Evolutionary conservation across 2,329 filamentous ascomycete genomes (phyloP), one percentile per base, ranked within the genome.

Genomic region (Xylariomycetidae sp.): DNA sequence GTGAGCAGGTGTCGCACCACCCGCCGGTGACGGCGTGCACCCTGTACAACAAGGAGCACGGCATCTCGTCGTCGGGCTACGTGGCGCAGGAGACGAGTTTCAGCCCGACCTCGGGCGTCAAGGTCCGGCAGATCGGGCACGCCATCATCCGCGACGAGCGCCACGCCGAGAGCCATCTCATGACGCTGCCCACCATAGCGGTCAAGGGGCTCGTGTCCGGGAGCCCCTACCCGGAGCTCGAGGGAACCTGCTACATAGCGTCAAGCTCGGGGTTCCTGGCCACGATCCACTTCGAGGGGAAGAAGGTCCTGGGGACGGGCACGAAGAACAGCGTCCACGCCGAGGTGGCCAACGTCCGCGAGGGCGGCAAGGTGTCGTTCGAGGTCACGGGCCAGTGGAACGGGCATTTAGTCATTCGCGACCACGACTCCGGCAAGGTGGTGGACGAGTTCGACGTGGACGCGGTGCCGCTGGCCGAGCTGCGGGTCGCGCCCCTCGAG

Each of bases 1-100:
- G 39, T 14, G 53, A 55, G 33, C 50, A 56, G 25, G 51, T 54
- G 6, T 53, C 50, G 27, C 53, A 55, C 18, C 53, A 54, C 30
- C 50, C 52, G 22, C 52, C 53, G 5, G 48, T 49, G 15, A 56
- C 53, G 18, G 51, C 52, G 2, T 51, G 45, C 31, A 38, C 30
- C 12, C 11, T 51, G 11, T 53, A 50, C 33, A 55, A 54, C 34
- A 27, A 37, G 27, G 16, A 28, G 4, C 33, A 46, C 10, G 50
- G 49, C 6, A 43, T 54, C 17, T 51, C 40, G 18, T 52, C 48
- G 3, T 36, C 42, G 15, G 49, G 48, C 1, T 54, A 50, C 25
- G 46, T 50, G 4, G 45, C 50, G 17, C 49, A 50, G 34, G 44
- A 50, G 29, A 54, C 48, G 7, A 45, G 41, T 4, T 47, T 52